Base-by-base conservation (phyloP, 176 grass and related monocot species). In the Juncus inflexus region DNA sequence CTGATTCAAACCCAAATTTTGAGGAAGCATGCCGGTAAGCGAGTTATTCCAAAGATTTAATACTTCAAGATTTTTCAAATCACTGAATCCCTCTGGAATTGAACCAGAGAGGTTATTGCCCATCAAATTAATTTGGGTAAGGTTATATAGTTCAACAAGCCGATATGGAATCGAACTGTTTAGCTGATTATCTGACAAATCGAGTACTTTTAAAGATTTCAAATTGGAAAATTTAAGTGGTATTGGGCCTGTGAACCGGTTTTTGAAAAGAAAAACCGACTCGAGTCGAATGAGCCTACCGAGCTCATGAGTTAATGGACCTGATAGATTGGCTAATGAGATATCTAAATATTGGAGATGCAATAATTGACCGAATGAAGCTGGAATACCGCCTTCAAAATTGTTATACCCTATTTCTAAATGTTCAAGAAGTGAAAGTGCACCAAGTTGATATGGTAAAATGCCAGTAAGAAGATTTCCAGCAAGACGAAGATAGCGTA, bases 11-110 rank as follows among this genome's bases (percentile, higher is more conserved):
- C 92, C 85, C 6, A 97, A 81, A 2, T 74, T 42, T 37, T 28
- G 42, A 16, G 92, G 92, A 41, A 97, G 77, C 60, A 36, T 15
- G 0, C 92, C 92, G 3, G 75, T 65, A 56, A 97, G 64, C 8
- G 92, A 97, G 79, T 97, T 97, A 82, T 97, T 97, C 92, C 92
- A 97, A 7, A 97, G 77, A 63, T 86, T 83, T 4, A 97, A 75
- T 69, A 71, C 82, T 77, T 91, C 71, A 43, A 97, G 87, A 57
- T 70, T 79, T 6, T 82, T 82, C 1, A 97, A 76, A 11, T 41
- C 41, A 8, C 87, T 83, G 57, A 97, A 75, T 37, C 74, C 65
- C 3, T 50, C 16, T 8, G 92, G 92, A 68, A 97, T 68, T 5
- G 58, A 15, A 16, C 88, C 85, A 40, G 88, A 81, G 38, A 96